phyloP scores from a whole-genome alignment of 2,329 filamentous ascomycete genomes.

The Xylariaceae sp. region DNA sequence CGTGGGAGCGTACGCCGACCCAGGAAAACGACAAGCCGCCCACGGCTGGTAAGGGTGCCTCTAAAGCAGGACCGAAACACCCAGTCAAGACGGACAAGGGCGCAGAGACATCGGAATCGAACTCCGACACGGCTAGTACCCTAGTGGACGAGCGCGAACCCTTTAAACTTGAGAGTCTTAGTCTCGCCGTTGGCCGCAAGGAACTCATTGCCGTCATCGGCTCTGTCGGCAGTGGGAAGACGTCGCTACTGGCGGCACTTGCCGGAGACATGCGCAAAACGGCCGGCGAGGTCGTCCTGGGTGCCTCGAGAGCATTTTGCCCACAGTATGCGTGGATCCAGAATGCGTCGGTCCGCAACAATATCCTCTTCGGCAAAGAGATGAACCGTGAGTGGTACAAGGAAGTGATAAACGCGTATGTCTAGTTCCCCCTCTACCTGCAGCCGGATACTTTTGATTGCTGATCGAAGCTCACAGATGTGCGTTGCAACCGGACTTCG shows the following conservation, averaged over 20 bases:
- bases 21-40: conserved; percentile 47
- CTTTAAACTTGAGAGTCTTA: conserved; percentile 65
- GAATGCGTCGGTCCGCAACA: conserved; percentile 79
- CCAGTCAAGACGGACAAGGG: conserved; percentile 23
- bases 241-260: conserved; percentile 77
- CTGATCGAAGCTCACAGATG: conserved; percentile 49
- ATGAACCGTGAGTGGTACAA: conserved; percentile 75
- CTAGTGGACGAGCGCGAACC: conserved; percentile 56
- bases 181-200: conserved; percentile 63
- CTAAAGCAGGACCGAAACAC: conserved; percentile 34
- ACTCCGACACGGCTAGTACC: conserved; percentile 50
- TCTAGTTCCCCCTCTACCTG: conserved; percentile 31
- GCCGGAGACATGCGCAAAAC: conserved; percentile 93
- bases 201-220: conserved; percentile 84
- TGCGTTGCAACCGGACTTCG: conserved; percentile 76
- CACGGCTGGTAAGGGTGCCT: conserved; percentile 41
- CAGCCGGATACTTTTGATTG: no score
- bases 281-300: conserved; percentile 64
- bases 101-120: conserved; percentile 35
- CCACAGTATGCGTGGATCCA: conserved; percentile 98
- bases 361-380: conserved; percentile 83
- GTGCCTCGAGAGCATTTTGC: conserved; percentile 81
- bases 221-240: conserved; percentile 85
- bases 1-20: conserved; percentile 70
- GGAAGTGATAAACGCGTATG: conserved; percentile 69